phyloP scores from a whole-genome alignment of 345 rosid genomes.

The Citrus inodora region DNA sequence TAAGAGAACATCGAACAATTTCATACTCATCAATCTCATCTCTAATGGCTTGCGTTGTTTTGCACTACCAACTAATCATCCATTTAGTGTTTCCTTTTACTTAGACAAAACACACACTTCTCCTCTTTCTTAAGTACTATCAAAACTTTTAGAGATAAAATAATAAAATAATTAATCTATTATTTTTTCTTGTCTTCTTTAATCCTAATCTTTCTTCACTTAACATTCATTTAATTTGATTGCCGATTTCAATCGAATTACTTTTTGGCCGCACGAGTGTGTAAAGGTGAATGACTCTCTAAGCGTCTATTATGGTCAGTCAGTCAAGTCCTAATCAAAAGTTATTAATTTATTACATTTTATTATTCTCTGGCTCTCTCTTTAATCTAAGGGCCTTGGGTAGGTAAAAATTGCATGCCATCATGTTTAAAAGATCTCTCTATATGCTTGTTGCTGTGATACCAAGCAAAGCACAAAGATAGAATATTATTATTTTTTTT shows the following conservation, averaged over 20 bases:
- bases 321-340: not conserved
- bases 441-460: not conserved
- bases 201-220: slow-evolving; percentile 6
- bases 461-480: not conserved
- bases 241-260: not conserved
- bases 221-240: not conserved
- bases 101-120: not conserved
- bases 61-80: slow-evolving; percentile 9
- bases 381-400: not conserved
- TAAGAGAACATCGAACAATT: not conserved
- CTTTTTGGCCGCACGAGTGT: slow-evolving; percentile 9
- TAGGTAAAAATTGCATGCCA: slow-evolving; percentile 16
- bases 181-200: not conserved
- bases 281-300: not conserved
- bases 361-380: not conserved
- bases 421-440: not conserved
- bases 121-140: not conserved
- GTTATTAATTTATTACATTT: not conserved
- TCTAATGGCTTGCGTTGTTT: not conserved
- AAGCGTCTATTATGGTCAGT: not conserved
- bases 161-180: not conserved
- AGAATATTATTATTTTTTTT: not conserved
- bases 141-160: not conserved
- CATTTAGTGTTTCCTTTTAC: slow-evolving; percentile 3
- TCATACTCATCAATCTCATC: not conserved